phyloP scores from a whole-genome alignment of 371 early-diverging fungal genomes.

The Mucor indicus region DNA sequence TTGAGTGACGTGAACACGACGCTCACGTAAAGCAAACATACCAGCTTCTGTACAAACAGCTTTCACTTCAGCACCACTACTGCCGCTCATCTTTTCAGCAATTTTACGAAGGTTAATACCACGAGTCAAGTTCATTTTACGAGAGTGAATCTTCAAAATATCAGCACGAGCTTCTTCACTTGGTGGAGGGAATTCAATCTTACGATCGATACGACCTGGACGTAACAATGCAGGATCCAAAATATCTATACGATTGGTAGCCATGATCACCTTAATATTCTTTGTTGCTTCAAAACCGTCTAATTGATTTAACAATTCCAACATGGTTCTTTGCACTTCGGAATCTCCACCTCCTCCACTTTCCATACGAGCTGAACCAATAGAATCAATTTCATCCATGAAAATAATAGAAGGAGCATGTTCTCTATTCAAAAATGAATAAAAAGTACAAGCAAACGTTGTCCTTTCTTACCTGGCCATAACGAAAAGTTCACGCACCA shows the following conservation, averaged over 20 bases:
- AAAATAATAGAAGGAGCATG: conserved; percentile 98
- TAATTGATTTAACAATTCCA: conserved; percentile 99
- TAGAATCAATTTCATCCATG: conserved; percentile 99
- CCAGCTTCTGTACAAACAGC: conserved; percentile 99
- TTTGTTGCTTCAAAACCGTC: conserved; percentile 99
- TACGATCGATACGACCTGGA: conserved; percentile 99
- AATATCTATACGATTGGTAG: conserved; percentile 94
- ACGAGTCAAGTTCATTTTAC: conserved; percentile 98
- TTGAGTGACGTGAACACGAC: conserved; percentile 99
- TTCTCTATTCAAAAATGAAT: conserved; percentile 67
- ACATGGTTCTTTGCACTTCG: conserved; percentile 99
- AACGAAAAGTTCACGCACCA: conserved; percentile 99
- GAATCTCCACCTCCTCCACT: conserved; percentile 98
- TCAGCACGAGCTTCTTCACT: conserved; percentile 92
- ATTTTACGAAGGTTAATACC: conserved; percentile 98
- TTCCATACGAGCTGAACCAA: conserved; percentile 98
- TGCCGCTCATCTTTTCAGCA: conserved; percentile 98
- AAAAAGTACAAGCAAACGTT: background rate
- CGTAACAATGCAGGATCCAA: conserved; percentile 99
- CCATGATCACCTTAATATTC: conserved; percentile 91
- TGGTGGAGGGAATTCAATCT: conserved; percentile 99
- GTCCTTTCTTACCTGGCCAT: conserved; percentile 81
- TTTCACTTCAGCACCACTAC: conserved; percentile 80
- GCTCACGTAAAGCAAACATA: conserved; percentile 99
- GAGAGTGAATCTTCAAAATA: conserved; percentile 99